Base-by-base conservation (phyloP, 106 monocot species). In the Dendrobium chrysotoxum region DNA sequence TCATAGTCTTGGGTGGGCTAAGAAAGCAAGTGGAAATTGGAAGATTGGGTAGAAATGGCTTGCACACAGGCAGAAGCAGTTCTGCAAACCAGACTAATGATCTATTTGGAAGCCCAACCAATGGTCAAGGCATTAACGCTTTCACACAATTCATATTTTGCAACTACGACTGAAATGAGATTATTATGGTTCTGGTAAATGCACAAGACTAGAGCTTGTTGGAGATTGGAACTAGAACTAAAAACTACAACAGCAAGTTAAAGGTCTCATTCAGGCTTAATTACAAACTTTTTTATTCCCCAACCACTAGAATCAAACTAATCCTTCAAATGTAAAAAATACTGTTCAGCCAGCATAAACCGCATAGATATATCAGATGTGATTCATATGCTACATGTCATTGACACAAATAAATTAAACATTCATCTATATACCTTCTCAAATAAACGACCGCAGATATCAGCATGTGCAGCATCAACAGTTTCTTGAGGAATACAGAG, bases 391-490 rank as follows among this genome's bases (percentile, higher is more conserved):
- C 28, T 35, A 35, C 17, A 71, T 71, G 71, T 35, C 16, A 71
- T 13, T 9, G 16, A 71, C 4, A 71, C 15, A 16, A 71, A 71
- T 12, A 16, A 71, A 71, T 71, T 35, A 50, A 57, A 41, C 44
- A 16, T 50, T 21, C 18, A 57, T 15, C n/a, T 73, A 80, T 31
- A 50, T 46, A 95, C 99, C 99, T 91, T 95, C 66, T 93, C 95
- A 84, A 99, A 99, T 75, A 95, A 79, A 16, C 82, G 83, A 16
- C 99, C 95, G 54, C 99, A 99, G 35, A 99, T 95, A 25, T 99
- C 95, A 45, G 95, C 86, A 87, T 99, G 99, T 75, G 93, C 92
- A 39, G 86, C 76, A 86, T 99, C 99, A 66, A 99, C 86, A 82
- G 86, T 89, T 81, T 86, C 75, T 77, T 95, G 99, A 78, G 91